Conservation (phyloP, 139 green algal genomes). For the Asterochloris sp. region DNA sequence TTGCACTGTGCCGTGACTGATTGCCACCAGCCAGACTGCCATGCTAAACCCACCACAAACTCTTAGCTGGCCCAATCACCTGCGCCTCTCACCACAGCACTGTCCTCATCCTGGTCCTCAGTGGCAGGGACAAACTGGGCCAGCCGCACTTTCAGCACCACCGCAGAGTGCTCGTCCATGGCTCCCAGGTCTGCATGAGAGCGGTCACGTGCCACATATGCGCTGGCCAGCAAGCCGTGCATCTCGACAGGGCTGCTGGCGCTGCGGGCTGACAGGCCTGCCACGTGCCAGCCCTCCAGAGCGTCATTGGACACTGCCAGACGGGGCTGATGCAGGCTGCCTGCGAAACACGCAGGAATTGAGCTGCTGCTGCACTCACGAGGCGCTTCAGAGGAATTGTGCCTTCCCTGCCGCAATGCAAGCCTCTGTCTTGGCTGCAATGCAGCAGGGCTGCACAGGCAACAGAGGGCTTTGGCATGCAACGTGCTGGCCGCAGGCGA, state of each 20-base stretch:
- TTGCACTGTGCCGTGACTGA: too few species aligned
- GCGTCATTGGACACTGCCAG: slow-evolving; percentile 30
- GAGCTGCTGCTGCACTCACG: neutral
- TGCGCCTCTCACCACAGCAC: slow-evolving; percentile 39
- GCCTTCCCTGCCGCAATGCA: neutral
- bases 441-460: neutral
- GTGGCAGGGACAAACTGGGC: slow-evolving; percentile 55
- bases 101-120: slow-evolving; percentile 48
- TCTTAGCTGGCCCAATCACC: neutral
- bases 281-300: slow-evolving; percentile 30
- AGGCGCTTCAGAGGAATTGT: neutral
- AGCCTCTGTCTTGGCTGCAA: neutral
- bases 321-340: neutral
- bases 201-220: slow-evolving; percentile 21
- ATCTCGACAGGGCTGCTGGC: slow-evolving; percentile 41
- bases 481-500: neutral
- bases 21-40: too few species aligned
- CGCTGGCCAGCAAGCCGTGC: slow-evolving; percentile 34
- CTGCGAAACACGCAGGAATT: neutral
- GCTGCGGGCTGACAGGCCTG: slow-evolving; percentile 29
- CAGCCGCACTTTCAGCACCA: slow-evolving; percentile 54
- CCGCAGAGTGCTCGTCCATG: slow-evolving; percentile 48
- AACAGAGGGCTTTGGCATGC: neutral
- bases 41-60: neutral
- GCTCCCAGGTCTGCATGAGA: slow-evolving; percentile 47